Evolutionary conservation across 2,329 filamentous ascomycete species (phyloP), one percentile per base, ranked within the genome.

Genomic region (Chaetomiaceae sp.): DNA sequence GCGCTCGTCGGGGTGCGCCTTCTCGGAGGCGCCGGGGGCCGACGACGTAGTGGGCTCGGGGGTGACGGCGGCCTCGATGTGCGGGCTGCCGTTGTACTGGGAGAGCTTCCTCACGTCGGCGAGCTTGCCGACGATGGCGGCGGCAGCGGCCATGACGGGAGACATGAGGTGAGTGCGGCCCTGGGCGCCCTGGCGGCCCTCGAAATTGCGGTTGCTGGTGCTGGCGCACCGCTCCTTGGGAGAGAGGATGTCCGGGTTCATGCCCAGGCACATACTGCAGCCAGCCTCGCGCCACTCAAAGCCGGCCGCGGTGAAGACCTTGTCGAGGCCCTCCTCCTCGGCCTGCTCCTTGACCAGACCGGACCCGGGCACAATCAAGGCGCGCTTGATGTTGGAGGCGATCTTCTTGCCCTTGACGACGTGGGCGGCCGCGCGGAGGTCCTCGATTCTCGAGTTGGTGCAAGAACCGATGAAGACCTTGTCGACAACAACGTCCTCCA

Each of bases 221-320:
- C 86, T 92, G 37, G 93, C 93, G 67, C 93, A 97, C 64, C 93
- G 85, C 73, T 99, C 93, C 68, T 86, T 81, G 48, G 93, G 91
- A 2, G 90, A 83, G 41, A 97, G 80, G 57, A 99, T 97, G 68
- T 99, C 93, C 0, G 93, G 92, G 76, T 99, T 99, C 92, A 99
- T 99, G 67, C 93, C 93, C 49, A 99, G 79, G 68, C 93, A 97
- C 93, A 99, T 99, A 56, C 89, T 95, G 80, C 93, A 99, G 44
- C 93, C 93, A 59, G 93, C 93, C 74, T 99, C 93, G 66, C 93
- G 83, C 92, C 92, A 97, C 69, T 97, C 92, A 60, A 97, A 97
- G 7, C 93, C 93, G 43, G 93, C 91, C 55, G 95, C 89, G 8
- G 74, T 65, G 70, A 99, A 97, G 65, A 96, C 87, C 75, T 90